Percentiles rank a stretch among this genome's conserved stretches.
Conservation (phyloP, 306 rosid genomes). For the Inga leiocalycina region DNA sequence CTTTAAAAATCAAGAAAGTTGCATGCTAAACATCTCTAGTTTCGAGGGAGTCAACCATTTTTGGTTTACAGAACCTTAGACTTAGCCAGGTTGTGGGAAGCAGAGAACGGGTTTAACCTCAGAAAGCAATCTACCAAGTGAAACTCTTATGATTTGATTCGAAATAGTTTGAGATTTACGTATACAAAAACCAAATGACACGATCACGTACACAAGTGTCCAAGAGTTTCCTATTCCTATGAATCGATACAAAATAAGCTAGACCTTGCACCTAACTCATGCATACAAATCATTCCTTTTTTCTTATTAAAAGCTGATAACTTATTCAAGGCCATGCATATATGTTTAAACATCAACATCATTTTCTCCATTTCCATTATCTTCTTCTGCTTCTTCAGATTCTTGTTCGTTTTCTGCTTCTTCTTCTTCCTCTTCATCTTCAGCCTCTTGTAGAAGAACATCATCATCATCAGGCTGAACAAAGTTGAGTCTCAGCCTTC, state of each 20-base stretch:
- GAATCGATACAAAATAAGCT: background rate
- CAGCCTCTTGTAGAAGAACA: constrained; percentile 18
- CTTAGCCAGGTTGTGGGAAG: background rate
- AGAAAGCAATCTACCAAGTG: background rate
- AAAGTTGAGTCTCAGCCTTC: constrained; percentile 70
- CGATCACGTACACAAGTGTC: background rate
- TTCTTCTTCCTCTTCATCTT: background rate
- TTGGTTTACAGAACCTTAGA: background rate
- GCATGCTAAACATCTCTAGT: background rate
- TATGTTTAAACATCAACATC: background rate
- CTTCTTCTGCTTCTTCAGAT: background rate
- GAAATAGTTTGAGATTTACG: background rate
- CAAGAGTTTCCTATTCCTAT: background rate
- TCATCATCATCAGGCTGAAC: constrained; percentile 47
- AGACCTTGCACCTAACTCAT: background rate
- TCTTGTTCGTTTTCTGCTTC: background rate
- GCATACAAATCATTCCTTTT: background rate
- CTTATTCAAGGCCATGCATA: background rate
- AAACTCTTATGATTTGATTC: background rate
- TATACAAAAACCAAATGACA: background rate
- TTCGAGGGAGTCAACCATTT: background rate
- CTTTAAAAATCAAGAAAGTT: background rate
- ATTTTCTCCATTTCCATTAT: constrained; percentile 1
- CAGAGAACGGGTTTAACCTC: background rate
- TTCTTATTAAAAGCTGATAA: background rate